Conservation (phyloP, 768 basidiomycete species). For the Roridomyces roridus region DNA sequence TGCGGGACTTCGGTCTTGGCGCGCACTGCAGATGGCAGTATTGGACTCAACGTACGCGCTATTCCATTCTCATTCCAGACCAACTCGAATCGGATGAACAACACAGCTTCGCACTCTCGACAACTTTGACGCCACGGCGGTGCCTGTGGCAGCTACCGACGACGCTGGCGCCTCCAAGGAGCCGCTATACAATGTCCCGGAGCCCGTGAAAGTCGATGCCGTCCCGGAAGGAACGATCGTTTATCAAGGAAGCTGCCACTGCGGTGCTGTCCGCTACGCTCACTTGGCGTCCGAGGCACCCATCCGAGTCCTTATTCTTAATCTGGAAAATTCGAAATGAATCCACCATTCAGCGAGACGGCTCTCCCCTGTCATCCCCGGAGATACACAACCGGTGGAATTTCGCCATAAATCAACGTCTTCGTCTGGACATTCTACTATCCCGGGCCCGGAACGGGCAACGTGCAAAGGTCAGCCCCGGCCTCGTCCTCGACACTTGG, state of each 20-base stretch:
- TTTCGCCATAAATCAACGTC: conserved; percentile 17
- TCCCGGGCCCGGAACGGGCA: conserved; percentile 14
- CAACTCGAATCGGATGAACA: neutral
- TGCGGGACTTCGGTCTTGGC: conserved; percentile 14
- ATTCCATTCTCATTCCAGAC: neutral
- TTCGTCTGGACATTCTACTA: conserved; percentile 23
- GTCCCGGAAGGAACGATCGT: conserved; percentile 2
- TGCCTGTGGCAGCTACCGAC: neutral
- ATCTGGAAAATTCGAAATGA: conserved; percentile 35
- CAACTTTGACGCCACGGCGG: neutral
- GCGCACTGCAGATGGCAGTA: neutral
- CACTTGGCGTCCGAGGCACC: neutral
- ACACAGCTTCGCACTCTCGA: conserved; percentile 9
- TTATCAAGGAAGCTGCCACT: conserved; percentile 19
- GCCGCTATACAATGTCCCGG: neutral
- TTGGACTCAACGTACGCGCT: conserved; percentile 8
- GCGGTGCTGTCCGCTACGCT: conserved; percentile 8
- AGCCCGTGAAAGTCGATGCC: neutral
- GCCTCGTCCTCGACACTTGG: conserved; percentile 30
- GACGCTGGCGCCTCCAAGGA: conserved; percentile 1
- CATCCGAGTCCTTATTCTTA: conserved; percentile 31
- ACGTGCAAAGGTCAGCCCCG: conserved; percentile 4
- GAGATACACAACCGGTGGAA: conserved; percentile 27
- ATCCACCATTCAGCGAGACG: conserved; percentile 25
- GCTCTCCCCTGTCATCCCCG: neutral